These are phyloP conservation scores for Ottelia alismoides DNA, from an alignment of 106 monocot species.

Conservation along the genomic window DNA sequence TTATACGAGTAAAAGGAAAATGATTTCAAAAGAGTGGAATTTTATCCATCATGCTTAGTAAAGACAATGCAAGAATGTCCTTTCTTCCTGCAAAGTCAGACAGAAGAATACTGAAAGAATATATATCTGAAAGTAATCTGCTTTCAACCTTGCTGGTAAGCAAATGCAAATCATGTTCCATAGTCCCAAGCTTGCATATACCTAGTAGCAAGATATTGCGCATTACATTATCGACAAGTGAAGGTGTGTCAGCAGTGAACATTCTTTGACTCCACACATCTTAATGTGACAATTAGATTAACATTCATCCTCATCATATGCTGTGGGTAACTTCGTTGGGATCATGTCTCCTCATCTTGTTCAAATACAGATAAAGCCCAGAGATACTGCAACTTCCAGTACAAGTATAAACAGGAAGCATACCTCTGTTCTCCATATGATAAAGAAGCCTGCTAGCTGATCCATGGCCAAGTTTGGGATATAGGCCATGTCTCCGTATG, in stretches of 20 bases:
- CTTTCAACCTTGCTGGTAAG: conserved; percentile 48
- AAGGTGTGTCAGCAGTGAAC: conserved; percentile 27
- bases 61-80: conserved; percentile 41
- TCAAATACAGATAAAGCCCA: conserved; percentile 45
- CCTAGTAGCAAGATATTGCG: conserved; percentile 50
- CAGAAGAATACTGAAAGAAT: conserved; percentile 63
- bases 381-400: conserved; percentile 34
- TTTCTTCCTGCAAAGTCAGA: conserved; percentile 42
- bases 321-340: conserved; percentile 50
- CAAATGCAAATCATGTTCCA: conserved; percentile 49
- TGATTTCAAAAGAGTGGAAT: conserved; percentile 28
- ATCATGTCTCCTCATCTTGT: conserved; percentile 38
- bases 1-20: conserved; percentile 63
- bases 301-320: conserved; percentile 56
- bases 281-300: conserved; percentile 33
- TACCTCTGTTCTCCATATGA: conserved; percentile 30
- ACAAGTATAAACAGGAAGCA: conserved; percentile 38
- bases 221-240: conserved; percentile 15
- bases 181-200: conserved; percentile 42
- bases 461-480: no score
- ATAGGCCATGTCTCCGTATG: no score
- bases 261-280: conserved; percentile 33
- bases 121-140: conserved; percentile 37
- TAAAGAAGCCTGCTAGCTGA: conserved; percentile 26
- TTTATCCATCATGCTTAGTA: conserved; percentile 41